A percentile compares a stretch with the other conserved stretches of the same genome.
phyloP scores from a whole-genome alignment of 2,329 filamentous ascomycete genomes.

The Claviceps africana region DNA sequence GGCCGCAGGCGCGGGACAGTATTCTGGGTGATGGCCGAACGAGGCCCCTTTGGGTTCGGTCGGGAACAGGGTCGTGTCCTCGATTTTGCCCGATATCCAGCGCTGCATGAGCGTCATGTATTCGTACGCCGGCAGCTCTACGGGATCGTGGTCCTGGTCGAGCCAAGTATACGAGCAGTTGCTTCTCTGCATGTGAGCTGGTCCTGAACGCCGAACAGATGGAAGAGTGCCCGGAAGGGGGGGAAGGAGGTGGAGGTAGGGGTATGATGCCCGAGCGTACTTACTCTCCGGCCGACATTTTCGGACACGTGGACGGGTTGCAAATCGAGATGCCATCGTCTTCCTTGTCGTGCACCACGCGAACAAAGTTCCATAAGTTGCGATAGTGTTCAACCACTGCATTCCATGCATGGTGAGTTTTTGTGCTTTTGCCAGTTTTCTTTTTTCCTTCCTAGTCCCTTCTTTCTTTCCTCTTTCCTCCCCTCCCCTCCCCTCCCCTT shows the following conservation, averaged over 20 bases:
- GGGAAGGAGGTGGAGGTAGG: too few relatives aligned
- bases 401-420: slow-evolving; percentile 19
- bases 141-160: slow-evolving; percentile 55
- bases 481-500: too few relatives aligned
- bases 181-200: slow-evolving; percentile 18
- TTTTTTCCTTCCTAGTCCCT: too few relatives aligned
- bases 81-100: slow-evolving; percentile 87
- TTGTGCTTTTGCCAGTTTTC: not conserved
- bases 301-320: slow-evolving; percentile 70
- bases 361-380: slow-evolving; percentile 76
- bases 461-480: too few relatives aligned
- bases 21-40: slow-evolving; percentile 41
- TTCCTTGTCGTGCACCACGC: slow-evolving; percentile 76
- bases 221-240: not conserved
- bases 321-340: slow-evolving; percentile 65
- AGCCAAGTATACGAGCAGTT: slow-evolving; percentile 96
- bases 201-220: not conserved
- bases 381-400: slow-evolving; percentile 79
- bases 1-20: slow-evolving; percentile 16
- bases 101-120: slow-evolving; percentile 88
- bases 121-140: slow-evolving; percentile 75
- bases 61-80: slow-evolving; percentile 71
- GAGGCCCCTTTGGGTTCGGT: slow-evolving; percentile 58
- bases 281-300: slow-evolving; percentile 84
- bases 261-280: not conserved